Base-by-base conservation (phyloP, 2,329 filamentous ascomycete genomes). In the Colletotrichum incanum region DNA sequence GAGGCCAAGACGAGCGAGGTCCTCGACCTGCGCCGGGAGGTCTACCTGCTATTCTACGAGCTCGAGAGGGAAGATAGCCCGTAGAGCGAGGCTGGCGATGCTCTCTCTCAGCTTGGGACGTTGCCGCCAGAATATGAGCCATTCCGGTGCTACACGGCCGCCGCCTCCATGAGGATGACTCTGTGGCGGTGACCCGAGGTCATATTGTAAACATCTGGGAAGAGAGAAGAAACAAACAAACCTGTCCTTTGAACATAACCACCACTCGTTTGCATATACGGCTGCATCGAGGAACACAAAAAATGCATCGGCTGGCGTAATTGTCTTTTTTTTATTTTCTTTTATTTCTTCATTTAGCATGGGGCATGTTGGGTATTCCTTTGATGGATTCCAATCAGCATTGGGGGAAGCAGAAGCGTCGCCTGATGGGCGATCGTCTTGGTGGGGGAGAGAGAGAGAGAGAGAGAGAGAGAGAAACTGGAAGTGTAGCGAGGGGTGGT, bases 11-110 rank as follows among this genome's bases (percentile, higher is more conserved):
- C 95, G 7, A 90, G 88, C 66, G 96, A 99, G 76, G 94, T 99
- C 8, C 82, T 99, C 70, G 91, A 91, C 9, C 98, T 98, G 95
- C 95, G 98, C 83, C 93, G 92, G 77, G 96, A 99, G 82, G 96
- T 98, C 0, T 99, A 99, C 81, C 85, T 99, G 79, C 83, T 99
- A 63, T 99, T 99, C 81, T 99, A 99, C 82, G 96, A 98, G 85
- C 84, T 97, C 77, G 93, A 96, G 75, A 86, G 86, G 76, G 81
- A 83, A 72, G 67, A 43, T 41, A 62, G 60, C 47, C 61, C 71
- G 71, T 73, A 73, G 71, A 74, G 72, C 55, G 64, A 74, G 75
- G 74, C 78, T 43, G 72, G 67, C 37, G 64, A 72, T 39, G 49
- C 47, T 50, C 65, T 59, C 31, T 54, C 65, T 34, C 50, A 26